Evolutionary conservation across 2,329 filamentous ascomycete species (phyloP).

Genomic region (Cryoendolithus antarcticus): DNA sequence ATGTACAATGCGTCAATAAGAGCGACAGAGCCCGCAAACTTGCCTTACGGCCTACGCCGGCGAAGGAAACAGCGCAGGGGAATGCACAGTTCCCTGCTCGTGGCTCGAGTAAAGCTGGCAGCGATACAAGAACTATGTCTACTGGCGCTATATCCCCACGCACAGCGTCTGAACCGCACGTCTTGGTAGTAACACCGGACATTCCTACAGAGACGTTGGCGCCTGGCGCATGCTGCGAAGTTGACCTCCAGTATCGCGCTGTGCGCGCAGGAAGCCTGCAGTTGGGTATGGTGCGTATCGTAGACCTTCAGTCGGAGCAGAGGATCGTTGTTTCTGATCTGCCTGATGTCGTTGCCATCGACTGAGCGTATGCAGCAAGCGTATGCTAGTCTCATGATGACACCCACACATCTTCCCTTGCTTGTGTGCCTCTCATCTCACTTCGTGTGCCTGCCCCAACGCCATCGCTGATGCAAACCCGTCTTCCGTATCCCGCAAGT

Average conservation of each 20-base stretch:
- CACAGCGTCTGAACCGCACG: not conserved
- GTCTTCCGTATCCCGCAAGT: no score
- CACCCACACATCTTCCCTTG: no score
- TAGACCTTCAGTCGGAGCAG: slow-evolving; percentile 63
- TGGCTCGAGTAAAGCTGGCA: not conserved
- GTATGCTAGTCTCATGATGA: no score
- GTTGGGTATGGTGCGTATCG: slow-evolving; percentile 60
- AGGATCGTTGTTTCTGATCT: slow-evolving; percentile 66
- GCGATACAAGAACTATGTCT: not conserved
- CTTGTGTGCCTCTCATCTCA: no score
- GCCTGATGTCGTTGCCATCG: slow-evolving; percentile 48
- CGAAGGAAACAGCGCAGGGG: slow-evolving; percentile 6
- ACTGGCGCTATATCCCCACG: not conserved
- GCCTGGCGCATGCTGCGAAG: slow-evolving; percentile 60
- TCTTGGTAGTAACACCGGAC: slow-evolving; percentile 66
- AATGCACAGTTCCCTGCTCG: not conserved
- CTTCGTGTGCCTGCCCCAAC: no score
- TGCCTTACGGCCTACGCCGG: slow-evolving; percentile 45
- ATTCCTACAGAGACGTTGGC: slow-evolving; percentile 60
- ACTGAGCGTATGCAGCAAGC: slow-evolving; percentile 1
- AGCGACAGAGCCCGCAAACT: slow-evolving; percentile 52
- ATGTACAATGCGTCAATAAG: slow-evolving; percentile 64
- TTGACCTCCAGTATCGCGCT: slow-evolving; percentile 60
- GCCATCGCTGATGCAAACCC: no score
- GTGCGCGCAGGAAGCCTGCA: slow-evolving; percentile 52